Base-by-base conservation (phyloP, 2,329 filamentous ascomycete genomes). In the Cladophialophora yegresii region DNA sequence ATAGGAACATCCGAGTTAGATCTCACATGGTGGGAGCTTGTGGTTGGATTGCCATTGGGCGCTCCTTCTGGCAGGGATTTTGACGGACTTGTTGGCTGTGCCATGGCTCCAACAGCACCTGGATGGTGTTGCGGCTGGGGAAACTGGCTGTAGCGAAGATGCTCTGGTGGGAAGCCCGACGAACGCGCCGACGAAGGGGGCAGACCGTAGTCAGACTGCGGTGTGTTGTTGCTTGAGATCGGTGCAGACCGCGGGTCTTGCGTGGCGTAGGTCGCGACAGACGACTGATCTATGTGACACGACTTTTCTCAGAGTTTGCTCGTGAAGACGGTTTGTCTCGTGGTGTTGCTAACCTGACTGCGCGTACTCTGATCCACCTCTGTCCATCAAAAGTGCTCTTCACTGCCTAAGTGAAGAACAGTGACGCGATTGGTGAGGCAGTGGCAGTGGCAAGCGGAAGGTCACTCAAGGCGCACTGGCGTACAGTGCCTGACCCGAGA, bases 41-140 rank as follows among this genome's bases (percentile, higher is more conserved):
- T 73, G 78, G 85, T 83, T 82, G 86, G 89, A 88, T 90, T 87
- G 85, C 84, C 80, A 83, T 81, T 89, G 82, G 85, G 83, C 75
- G 83, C 82, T 78, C 83, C 90, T 91, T 92, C 90, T 85, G 88
- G 85, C 83, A 91, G 83, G 87, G 89, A 85, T 85, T 91, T 86
- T 82, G 91, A 96, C 92, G 91, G 91, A 96, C 93, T 96, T 89
- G 91, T 91, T 89, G 92, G 87, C 91, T 96, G 92, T 87, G 93
- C 92, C 93, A 97, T 97, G 88, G 89, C 89, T 87, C 87, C 89
- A 81, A 89, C 86, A 81, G 87, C 87, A 81, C 85, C 87, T 79
- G 87, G 85, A 77, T 87, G 86, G 78, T 85, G 88, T 82, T 79
- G 91, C 83, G 79, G 88, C 74, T 79, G 87, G 80, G 92, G 89